A percentile compares a stretch with the other conserved stretches of the same genome.
phyloP scores from a whole-genome alignment of 768 basidiomycete genomes.

The Naganishia antarctica region DNA sequence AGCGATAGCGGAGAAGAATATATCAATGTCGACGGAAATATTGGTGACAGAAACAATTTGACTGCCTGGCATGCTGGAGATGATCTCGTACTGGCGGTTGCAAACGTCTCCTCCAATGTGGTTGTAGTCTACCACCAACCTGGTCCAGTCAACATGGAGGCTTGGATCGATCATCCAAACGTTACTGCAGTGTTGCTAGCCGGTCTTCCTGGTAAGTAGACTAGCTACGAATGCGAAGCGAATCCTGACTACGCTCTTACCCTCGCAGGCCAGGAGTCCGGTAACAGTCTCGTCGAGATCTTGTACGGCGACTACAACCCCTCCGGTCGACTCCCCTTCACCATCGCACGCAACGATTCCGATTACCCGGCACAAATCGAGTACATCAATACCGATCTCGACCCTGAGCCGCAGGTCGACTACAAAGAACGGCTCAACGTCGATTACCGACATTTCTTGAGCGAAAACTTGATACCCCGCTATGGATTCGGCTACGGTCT shows the following conservation, averaged over 20 bases:
- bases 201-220: conserved; percentile 20
- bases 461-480: conserved; percentile 54
- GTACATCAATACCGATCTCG: conserved; percentile 51
- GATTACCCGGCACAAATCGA: conserved; percentile 60
- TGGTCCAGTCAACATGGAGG: conserved; percentile 54
- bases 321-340: conserved; percentile 66
- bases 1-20: conserved; percentile 80
- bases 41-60: conserved; percentile 66
- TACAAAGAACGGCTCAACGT: conserved; percentile 68
- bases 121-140: conserved; percentile 74
- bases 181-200: conserved; percentile 63
- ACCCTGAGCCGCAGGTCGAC: conserved; percentile 55
- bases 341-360: conserved; percentile 60
- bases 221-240: too few species aligned
- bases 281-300: conserved; percentile 67
- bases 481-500: conserved; percentile 84
- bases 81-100: conserved; percentile 60
- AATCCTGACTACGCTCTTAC: background rate
- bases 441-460: conserved; percentile 57
- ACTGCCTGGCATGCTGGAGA: conserved; percentile 73
- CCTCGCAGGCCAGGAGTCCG: conserved; percentile 60
- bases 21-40: conserved; percentile 72
- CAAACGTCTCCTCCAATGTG: conserved; percentile 50
- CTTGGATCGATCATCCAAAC: conserved; percentile 72
- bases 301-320: conserved; percentile 71